phyloP scores from a whole-genome alignment of 129 eudicot species.

The Oenanthe sinensis region DNA sequence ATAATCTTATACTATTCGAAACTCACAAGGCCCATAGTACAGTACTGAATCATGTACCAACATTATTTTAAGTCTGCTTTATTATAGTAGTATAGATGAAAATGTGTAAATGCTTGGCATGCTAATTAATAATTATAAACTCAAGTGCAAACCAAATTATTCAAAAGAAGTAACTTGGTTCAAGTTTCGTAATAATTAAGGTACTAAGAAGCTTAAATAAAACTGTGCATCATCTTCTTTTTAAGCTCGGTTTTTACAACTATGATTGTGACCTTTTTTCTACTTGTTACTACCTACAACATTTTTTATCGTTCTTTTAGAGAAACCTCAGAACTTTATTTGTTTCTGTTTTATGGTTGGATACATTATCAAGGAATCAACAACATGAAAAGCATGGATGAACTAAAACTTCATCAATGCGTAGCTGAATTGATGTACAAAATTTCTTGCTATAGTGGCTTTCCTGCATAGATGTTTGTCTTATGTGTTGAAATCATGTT shows the following conservation, averaged over 20 bases:
- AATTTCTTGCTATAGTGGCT: neutral
- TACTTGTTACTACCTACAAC: neutral
- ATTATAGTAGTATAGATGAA: neutral
- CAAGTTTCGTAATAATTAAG: too few relatives aligned
- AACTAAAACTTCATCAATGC: neutral
- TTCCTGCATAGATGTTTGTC: neutral
- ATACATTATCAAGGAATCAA: neutral
- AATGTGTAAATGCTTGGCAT: neutral
- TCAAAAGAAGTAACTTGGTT: neutral
- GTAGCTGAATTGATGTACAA: neutral
- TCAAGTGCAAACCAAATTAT: neutral
- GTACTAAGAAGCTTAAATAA: too few relatives aligned
- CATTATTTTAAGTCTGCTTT: too few relatives aligned
- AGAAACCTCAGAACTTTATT: neutral
- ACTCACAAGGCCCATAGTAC: too few relatives aligned
- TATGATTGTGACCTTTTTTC: too few relatives aligned
- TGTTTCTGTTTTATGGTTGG: neutral
- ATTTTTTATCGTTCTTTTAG: neutral
- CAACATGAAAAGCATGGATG: neutral
- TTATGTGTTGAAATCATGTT: conserved; percentile 7
- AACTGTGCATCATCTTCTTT: too few relatives aligned
- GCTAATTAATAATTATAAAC: neutral
- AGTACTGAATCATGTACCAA: too few relatives aligned
- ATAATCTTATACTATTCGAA: too few relatives aligned
- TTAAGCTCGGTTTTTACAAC: too few relatives aligned